Conservation (phyloP, 1,284 basidiomycete genomes). For the Cutaneotrichosporon spelunceum region DNA sequence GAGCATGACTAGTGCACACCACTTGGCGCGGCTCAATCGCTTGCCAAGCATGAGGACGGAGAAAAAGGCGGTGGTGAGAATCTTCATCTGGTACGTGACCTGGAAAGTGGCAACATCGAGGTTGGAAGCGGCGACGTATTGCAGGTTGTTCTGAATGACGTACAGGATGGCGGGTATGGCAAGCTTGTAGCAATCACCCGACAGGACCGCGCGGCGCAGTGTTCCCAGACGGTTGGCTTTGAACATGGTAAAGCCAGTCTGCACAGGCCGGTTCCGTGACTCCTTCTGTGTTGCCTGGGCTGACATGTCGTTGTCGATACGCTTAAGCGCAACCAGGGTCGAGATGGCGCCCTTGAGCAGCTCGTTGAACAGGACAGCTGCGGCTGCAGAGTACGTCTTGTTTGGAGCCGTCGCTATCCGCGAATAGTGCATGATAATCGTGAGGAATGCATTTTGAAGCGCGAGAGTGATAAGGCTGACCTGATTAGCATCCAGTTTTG, state of each 20-base stretch:
- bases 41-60: constrained; percentile 85
- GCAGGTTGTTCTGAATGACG: constrained; percentile 92
- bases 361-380: constrained; percentile 89
- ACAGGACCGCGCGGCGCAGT: constrained; percentile 57
- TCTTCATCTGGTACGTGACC: constrained; percentile 94
- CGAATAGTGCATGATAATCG: constrained; percentile 93
- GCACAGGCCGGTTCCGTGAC: constrained; percentile 6
- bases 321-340: constrained; percentile 61
- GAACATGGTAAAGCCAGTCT: constrained; percentile 27
- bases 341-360: constrained; percentile 87
- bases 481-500: neutral
- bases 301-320: constrained; percentile 46
- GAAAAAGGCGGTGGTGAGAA: constrained; percentile 92
- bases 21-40: constrained; percentile 69
- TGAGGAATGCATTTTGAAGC: constrained; percentile 83
- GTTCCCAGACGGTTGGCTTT: constrained; percentile 31
- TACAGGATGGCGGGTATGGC: constrained; percentile 95
- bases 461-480: constrained; percentile 81
- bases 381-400: constrained; percentile 75
- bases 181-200: constrained; percentile 90
- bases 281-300: constrained; percentile 6
- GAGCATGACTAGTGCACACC: constrained; percentile 77
- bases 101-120: constrained; percentile 87
- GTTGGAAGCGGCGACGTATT: constrained; percentile 90
- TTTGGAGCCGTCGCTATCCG: constrained; percentile 74